Evolutionary conservation across 2,329 filamentous ascomycete genomes (phyloP), one percentile per base, ranked within the genome.

Genomic region (Fonsecaea erecta): DNA sequence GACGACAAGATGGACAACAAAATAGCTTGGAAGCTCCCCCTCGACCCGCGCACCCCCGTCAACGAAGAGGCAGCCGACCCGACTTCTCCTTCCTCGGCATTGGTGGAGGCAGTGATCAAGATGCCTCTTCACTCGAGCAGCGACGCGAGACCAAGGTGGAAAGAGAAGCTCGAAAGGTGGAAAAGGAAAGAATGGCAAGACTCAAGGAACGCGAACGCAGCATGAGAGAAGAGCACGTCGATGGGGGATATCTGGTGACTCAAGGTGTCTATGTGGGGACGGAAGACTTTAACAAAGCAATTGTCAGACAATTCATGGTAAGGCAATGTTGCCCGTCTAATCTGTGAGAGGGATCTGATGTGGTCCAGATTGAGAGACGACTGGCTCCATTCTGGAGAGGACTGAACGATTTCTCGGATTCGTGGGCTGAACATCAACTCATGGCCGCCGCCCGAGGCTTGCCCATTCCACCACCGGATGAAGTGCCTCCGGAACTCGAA

Each of bases 341-440:
- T 28, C 26, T 14, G 30, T 60, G 18, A 60, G 11, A 8, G 9
- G 21, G 21, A 24, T 6, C 57, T 60, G 34, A 60, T 18, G 4
- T 24, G 26, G 37, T 34, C n/a, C 74, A 98, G 94, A 93, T 99
- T 75, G 95, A 99, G 78, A 86, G 95, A 71, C 89, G 90, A 68
- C 80, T 99, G 67, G 95, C 95, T 48, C 95, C 95, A 0, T 99
- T 99, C 77, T 99, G 94, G 93, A 89, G 90, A 74, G 95, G 95
- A 4, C 82, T 99, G 3, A 90, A 97, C 69, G 93, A 98, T 76
- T 92, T 95, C 77, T 90, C 89, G 16, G 86, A 91, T 24, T 90
- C 87, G 59, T 99, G 95, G 95, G 90, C 92, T 12, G 95, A 99
- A 74, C 89, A 95, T 77, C 95, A 99, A 78, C 86, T 99, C n/a